Evolutionary conservation across 1,139 yeast genomes (phyloP).

Genomic region (Hyphopichia burtonii): DNA sequence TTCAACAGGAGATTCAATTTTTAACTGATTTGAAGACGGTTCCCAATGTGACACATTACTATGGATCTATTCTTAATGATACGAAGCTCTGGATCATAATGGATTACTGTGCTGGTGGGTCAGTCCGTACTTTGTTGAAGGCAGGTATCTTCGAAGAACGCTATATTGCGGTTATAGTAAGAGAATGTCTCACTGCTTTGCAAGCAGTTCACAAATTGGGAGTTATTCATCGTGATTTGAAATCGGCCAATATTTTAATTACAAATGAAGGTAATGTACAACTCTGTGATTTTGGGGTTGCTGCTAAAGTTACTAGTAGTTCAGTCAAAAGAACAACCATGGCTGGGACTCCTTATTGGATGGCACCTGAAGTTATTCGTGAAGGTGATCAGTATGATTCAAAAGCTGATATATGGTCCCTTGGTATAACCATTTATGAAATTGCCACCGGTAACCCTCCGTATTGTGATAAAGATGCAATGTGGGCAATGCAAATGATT

Average conservation of each 20-base stretch:
- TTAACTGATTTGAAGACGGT: constrained; percentile 77
- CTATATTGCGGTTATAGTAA: constrained; percentile 73
- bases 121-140: constrained; percentile 79
- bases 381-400: constrained; percentile 86
- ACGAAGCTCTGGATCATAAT: constrained; percentile 94
- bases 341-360: constrained; percentile 99
- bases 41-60: constrained; percentile 90
- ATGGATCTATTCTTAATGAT: constrained; percentile 83
- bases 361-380: constrained; percentile 98
- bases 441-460: constrained; percentile 98
- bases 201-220: constrained; percentile 83
- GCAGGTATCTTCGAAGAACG: constrained; percentile 89
- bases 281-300: constrained; percentile 97
- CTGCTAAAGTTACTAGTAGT: constrained; percentile 84
- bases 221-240: constrained; percentile 91
- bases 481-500: constrained; percentile 91
- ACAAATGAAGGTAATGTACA: constrained; percentile 88
- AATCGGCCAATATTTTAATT: constrained; percentile 91
- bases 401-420: constrained; percentile 90
- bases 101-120: constrained; percentile 98
- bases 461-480: constrained; percentile 90
- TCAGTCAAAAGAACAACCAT: constrained; percentile 84
- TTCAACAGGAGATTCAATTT: constrained; percentile 89
- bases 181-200: constrained; percentile 79
- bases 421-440: constrained; percentile 92